These are phyloP conservation scores for Leccinum longicurvipes DNA, from an alignment of 768 basidiomycete genomes.

Conservation along the genomic window DNA sequence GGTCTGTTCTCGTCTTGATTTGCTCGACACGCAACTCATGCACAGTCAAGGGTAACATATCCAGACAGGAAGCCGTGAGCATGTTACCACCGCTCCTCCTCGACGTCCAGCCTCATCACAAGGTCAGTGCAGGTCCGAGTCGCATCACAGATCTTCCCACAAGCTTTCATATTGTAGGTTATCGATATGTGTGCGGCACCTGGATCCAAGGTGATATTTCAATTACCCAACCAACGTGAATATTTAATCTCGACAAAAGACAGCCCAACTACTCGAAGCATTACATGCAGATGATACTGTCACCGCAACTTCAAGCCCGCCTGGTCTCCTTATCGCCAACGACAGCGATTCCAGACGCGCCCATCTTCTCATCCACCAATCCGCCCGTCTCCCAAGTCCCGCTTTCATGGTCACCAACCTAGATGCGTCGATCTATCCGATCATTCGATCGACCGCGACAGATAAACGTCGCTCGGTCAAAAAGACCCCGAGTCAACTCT, in stretches of 20 bases:
- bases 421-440: conserved; percentile 85
- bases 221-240: not conserved
- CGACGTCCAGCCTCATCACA: conserved; percentile 91
- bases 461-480: conserved; percentile 33
- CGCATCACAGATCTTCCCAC: not conserved
- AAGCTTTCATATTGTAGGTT: conserved; percentile 41
- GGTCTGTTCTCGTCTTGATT: conserved; percentile 44
- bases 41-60: conserved; percentile 79
- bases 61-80: conserved; percentile 94
- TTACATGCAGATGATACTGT: conserved; percentile 76
- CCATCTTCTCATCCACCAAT: conserved; percentile 96
- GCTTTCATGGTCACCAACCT: conserved; percentile 94
- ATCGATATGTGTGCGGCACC: conserved; percentile 99
- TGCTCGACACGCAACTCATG: not conserved
- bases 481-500: conserved; percentile 47
- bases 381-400: conserved; percentile 88
- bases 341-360: conserved; percentile 93
- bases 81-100: conserved; percentile 98
- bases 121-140: conserved; percentile 38
- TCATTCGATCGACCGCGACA: conserved; percentile 39
- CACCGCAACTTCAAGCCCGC: conserved; percentile 64
- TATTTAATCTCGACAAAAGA: conserved; percentile 42
- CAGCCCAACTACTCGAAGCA: conserved; percentile 94
- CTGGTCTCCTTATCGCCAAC: conserved; percentile 90
- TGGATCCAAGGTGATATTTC: conserved; percentile 74